These are phyloP conservation scores for Cladosporium sp. DNA, from an alignment of 2,329 filamentous ascomycete species.

Conservation along the genomic window DNA sequence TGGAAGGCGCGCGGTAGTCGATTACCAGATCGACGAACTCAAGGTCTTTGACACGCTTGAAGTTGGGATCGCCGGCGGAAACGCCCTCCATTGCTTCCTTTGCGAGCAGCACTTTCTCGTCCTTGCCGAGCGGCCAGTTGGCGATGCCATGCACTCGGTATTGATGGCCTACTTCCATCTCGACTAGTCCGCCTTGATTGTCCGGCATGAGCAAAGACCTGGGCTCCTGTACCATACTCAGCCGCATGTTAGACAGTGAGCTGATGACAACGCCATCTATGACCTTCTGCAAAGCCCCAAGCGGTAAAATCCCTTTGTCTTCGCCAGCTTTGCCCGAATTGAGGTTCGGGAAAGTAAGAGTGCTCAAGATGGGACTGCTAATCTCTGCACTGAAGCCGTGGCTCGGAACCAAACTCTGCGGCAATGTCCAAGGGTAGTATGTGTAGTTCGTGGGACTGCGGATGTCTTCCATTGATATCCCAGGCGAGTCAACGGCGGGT, in stretches of 20 bases:
- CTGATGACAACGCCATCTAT: slow-evolving; percentile 62
- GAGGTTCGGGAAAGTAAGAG: slow-evolving; percentile 65
- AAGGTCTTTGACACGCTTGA: slow-evolving; percentile 73
- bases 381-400: slow-evolving; percentile 79
- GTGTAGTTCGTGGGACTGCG: slow-evolving; percentile 74
- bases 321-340: slow-evolving; percentile 22
- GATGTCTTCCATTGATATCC: slow-evolving; percentile 56
- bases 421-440: slow-evolving; percentile 91
- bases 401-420: slow-evolving; percentile 69
- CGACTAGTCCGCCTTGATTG: slow-evolving; percentile 34
- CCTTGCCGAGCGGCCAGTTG: slow-evolving; percentile 76
- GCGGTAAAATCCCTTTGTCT: slow-evolving; percentile 26
- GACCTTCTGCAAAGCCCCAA: slow-evolving; percentile 57
- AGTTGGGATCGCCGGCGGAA: slow-evolving; percentile 79
- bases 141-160: slow-evolving; percentile 81
- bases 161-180: slow-evolving; percentile 42
- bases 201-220: slow-evolving; percentile 43
- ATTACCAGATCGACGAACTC: slow-evolving; percentile 74
- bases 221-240: slow-evolving; percentile 69
- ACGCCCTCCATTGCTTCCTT: slow-evolving; percentile 68
- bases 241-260: slow-evolving; percentile 60
- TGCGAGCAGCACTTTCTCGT: slow-evolving; percentile 82
- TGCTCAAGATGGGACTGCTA: slow-evolving; percentile 69
- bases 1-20: slow-evolving; percentile 42
- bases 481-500: slow-evolving; percentile 55